phyloP scores from a whole-genome alignment of 2,329 filamentous ascomycete species.

The Rhytidhysteron rufulum region DNA sequence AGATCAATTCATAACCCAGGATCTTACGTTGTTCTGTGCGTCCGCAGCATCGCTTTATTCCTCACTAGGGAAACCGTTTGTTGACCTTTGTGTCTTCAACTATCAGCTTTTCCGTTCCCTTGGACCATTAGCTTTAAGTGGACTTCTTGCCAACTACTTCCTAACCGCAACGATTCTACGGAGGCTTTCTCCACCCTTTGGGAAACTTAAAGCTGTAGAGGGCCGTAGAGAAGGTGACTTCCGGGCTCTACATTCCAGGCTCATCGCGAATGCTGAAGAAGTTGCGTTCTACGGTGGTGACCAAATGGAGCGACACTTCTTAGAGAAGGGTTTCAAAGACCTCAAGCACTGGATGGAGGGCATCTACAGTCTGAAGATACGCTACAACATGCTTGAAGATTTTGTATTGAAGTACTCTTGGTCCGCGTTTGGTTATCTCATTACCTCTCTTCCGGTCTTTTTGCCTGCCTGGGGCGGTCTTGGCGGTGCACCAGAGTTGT shows the following conservation, averaged over 20 bases:
- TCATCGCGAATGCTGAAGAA: slow-evolving; percentile 96
- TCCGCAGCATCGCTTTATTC: slow-evolving; percentile 91
- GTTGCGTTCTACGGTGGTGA: slow-evolving; percentile 96
- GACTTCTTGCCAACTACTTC: slow-evolving; percentile 89
- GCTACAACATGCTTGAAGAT: slow-evolving; percentile 98
- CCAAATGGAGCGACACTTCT: slow-evolving; percentile 88
- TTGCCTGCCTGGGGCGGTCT: slow-evolving; percentile 89
- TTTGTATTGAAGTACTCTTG: slow-evolving; percentile 98
- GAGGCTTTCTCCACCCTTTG: slow-evolving; percentile 88
- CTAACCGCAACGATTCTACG: slow-evolving; percentile 86
- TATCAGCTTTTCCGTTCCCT: slow-evolving; percentile 93
- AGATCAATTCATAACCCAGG: slow-evolving; percentile 97
- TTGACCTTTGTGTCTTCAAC: slow-evolving; percentile 97
- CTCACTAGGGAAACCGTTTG: slow-evolving; percentile 92
- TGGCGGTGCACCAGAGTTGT: slow-evolving; percentile 67
- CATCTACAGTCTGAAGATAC: slow-evolving; percentile 95
- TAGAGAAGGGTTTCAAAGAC: slow-evolving; percentile 88
- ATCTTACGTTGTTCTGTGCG: slow-evolving; percentile 91
- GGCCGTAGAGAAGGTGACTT: slow-evolving; percentile 95
- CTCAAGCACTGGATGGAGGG: slow-evolving; percentile 96
- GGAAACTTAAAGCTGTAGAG: slow-evolving; percentile 93
- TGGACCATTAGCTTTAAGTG: slow-evolving; percentile 80
- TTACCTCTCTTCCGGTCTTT: slow-evolving; percentile 91
- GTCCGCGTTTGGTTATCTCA: slow-evolving; percentile 94
- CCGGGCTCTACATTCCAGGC: slow-evolving; percentile 78